Base-by-base conservation (phyloP, 2,329 filamentous ascomycete species). In the Fusarium camptoceras region DNA sequence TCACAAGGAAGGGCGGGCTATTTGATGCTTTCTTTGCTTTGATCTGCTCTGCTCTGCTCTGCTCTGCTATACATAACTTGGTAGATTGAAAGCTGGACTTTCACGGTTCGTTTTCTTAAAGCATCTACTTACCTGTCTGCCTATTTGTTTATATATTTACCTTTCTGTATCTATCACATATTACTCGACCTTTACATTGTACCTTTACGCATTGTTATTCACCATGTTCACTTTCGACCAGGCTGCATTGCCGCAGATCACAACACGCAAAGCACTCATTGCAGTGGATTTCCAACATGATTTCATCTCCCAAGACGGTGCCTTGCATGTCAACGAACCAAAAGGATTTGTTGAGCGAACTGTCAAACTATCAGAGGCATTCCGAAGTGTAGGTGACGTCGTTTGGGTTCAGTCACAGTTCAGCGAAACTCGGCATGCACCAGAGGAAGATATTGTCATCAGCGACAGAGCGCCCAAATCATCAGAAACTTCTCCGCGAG, bases 261-360 rank as follows among this genome's bases (percentile, higher is more conserved):
- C 80, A 30, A 88, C 88, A 11, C 85, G 89, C 54, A 88, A 87
- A 80, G 95, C 93, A 2, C 85, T 99, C 44, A 83, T 98, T 22
- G 83, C 97, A 20, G 86, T 98, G 69, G 95, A 97, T 75, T 88
- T 97, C 37, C 96, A 98, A 77, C 94, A 97, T 74, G 95, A 98
- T 78, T 97, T 98, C 75, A 82, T 97, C 61, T 85, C 88, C 9
- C 81, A 87, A 3, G 85, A 88, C 53, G 92, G 92, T 57, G 87
- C 89, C 27, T 81, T 98, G 22, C 86, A 89, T 15, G 88, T 94
- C 53, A 83, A 83, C 37, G 85, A 88, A 44, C 88, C 89, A 5
- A 80, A 86, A 6, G 87, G 88, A 12, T 93, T 94, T 66, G 78
- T 96, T 46, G 85, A 91, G 41, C 88, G 88, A 28, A 87, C 94